Conservation (phyloP, 1,284 basidiomycete species). For the Pterula multifida region DNA sequence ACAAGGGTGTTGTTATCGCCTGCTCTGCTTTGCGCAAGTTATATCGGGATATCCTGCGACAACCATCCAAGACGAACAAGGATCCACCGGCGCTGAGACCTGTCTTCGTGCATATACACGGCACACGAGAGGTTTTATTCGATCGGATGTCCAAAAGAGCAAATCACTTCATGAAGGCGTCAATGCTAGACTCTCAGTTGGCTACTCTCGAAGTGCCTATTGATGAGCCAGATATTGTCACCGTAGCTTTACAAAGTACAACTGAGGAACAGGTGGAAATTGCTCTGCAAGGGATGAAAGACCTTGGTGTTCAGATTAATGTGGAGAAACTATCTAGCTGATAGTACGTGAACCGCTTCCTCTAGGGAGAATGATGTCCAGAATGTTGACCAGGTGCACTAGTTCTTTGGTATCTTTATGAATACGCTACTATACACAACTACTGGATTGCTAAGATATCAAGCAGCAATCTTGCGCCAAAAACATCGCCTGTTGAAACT, state of each 20-base stretch:
- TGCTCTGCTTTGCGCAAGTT: slow-evolving; percentile 78
- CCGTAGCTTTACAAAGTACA: slow-evolving; percentile 44
- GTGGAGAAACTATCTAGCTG: too few species aligned
- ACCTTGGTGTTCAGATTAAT: slow-evolving; percentile 1
- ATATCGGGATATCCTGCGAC: slow-evolving; percentile 78
- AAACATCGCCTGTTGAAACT: too few species aligned
- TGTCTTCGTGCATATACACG: slow-evolving; percentile 79
- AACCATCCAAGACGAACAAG: slow-evolving; percentile 19
- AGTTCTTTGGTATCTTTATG: too few species aligned
- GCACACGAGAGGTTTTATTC: slow-evolving; percentile 47
- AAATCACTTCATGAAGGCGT: slow-evolving; percentile 83
- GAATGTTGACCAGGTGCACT: too few species aligned
- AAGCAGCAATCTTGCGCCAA: too few species aligned
- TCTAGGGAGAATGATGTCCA: too few species aligned
- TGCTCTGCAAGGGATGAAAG: slow-evolving; percentile 15
- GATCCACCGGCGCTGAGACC: slow-evolving; percentile 18
- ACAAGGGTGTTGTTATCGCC: slow-evolving; percentile 58
- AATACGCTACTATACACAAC: too few species aligned
- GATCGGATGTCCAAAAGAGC: slow-evolving; percentile 62
- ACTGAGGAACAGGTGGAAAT: slow-evolving; percentile 46
- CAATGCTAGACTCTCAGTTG: slow-evolving; percentile 83
- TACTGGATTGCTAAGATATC: too few species aligned
- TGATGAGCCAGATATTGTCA: slow-evolving; percentile 57
- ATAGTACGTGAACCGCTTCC: too few species aligned
- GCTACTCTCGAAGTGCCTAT: slow-evolving; percentile 67